Percentiles rank a stretch among this genome's conserved stretches.
Evolutionary conservation across 441 rosid species (phyloP).

Genomic region (Flueggea neowawraea): DNA sequence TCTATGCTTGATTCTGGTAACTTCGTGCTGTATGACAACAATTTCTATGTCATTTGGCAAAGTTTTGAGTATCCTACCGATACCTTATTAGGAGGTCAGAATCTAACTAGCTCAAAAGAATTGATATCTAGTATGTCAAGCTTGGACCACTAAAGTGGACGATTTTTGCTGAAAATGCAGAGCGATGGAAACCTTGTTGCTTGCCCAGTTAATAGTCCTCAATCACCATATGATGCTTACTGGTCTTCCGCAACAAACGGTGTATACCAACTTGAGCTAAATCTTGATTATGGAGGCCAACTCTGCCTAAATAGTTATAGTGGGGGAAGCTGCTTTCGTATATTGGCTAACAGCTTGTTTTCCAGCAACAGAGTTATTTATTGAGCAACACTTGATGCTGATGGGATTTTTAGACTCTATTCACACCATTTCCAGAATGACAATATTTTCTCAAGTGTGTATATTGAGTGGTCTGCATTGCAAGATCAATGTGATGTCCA

Average conservation of each 20-base stretch:
- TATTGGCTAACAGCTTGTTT: no score
- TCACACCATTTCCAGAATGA: conserved; percentile 9
- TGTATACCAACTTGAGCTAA: no score
- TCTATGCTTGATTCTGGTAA: no score
- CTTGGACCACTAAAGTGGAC: no score
- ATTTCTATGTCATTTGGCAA: no score
- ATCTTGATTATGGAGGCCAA: neutral
- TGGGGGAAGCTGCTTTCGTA: neutral
- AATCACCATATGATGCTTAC: neutral
- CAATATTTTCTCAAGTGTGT: neutral
- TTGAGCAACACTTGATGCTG: conserved; percentile 9
- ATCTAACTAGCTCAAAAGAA: no score
- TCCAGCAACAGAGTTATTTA: neutral
- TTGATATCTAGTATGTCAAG: no score
- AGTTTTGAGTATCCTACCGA: no score
- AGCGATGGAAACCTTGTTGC: conserved; percentile 12
- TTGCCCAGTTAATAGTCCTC: neutral
- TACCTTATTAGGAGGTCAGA: no score
- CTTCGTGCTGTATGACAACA: no score
- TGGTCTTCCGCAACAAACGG: neutral
- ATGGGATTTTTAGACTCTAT: conserved; percentile 26
- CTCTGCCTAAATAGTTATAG: no score
- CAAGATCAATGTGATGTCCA: neutral
- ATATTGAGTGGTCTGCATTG: conserved; percentile 3
- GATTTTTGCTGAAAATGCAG: conserved; percentile 12